Evolutionary conservation across 1,284 basidiomycete genomes (phyloP).

Genomic region (Taiwanofungus camphoratus): DNA sequence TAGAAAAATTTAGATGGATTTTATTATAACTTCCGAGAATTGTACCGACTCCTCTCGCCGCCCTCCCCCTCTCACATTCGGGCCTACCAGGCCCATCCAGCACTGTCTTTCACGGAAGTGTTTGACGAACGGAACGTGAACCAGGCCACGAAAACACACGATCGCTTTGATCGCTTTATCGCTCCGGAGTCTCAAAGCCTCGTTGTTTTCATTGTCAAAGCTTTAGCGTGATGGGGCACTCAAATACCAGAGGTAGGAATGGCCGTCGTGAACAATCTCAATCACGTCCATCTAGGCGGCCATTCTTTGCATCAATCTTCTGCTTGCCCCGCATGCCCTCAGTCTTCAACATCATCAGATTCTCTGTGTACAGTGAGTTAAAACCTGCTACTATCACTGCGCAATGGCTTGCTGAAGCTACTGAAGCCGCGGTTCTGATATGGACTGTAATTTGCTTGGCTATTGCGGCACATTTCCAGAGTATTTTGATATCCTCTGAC

Average conservation of each 20-base stretch:
- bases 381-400: background rate
- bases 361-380: constrained; percentile 57
- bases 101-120: constrained; percentile 4
- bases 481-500: constrained; percentile 63
- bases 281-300: constrained; percentile 23
- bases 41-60: constrained; percentile 1
- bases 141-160: constrained; percentile 14
- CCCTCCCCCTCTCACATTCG: constrained; percentile 18
- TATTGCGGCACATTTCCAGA: constrained; percentile 71
- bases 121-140: constrained; percentile 15
- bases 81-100: constrained; percentile 7
- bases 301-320: constrained; percentile 22
- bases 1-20: constrained; percentile 12
- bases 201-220: constrained; percentile 23
- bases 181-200: constrained; percentile 15
- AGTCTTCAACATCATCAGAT: constrained; percentile 60
- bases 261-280: constrained; percentile 21
- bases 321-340: constrained; percentile 38
- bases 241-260: constrained; percentile 27
- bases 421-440: constrained; percentile 52
- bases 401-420: background rate
- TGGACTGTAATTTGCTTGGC: constrained; percentile 72
- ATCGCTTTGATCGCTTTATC: background rate
- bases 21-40: constrained; percentile 10
- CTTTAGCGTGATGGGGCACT: constrained; percentile 31